Evolutionary conservation across 2,329 filamentous ascomycete species (phyloP).

Genomic region (Macrophomina tecta): DNA sequence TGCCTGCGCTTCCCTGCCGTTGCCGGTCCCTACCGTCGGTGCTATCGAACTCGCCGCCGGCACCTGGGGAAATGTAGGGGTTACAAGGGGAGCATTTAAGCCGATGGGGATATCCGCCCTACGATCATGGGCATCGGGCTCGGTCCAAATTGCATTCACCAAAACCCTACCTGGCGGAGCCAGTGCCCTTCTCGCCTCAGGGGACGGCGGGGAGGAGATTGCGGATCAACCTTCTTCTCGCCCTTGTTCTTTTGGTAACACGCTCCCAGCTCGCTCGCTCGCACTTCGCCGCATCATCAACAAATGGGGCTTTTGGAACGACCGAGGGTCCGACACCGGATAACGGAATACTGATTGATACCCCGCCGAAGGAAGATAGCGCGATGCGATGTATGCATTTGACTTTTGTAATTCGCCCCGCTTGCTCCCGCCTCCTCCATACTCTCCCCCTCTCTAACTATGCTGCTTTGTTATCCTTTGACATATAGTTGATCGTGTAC

Average conservation of each 20-base stretch:
- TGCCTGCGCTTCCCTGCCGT: constrained; percentile 13
- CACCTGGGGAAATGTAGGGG: not conserved
- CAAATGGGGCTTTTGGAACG: not conserved
- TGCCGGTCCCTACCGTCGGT: constrained; percentile 7
- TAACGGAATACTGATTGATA: not conserved
- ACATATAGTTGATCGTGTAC: not conserved
- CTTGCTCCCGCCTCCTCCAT: not conserved
- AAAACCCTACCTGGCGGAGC: not conserved
- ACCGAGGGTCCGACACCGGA: not conserved
- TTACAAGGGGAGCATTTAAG: too few species aligned
- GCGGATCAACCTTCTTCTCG: not conserved
- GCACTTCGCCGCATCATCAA: not conserved
- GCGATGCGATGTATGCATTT: not conserved
- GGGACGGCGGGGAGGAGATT: not conserved
- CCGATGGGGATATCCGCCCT: not conserved
- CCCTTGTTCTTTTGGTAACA: not conserved
- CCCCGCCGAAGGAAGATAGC: not conserved
- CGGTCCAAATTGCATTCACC: not conserved
- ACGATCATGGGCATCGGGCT: not conserved
- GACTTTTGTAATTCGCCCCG: not conserved
- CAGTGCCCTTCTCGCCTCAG: not conserved
- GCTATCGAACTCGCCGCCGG: not conserved
- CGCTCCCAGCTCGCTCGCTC: not conserved
- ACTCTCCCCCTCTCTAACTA: not conserved
- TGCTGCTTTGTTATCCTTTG: not conserved